phyloP scores from a whole-genome alignment of 116 monocot species.

The Cymodocea nodosa region DNA sequence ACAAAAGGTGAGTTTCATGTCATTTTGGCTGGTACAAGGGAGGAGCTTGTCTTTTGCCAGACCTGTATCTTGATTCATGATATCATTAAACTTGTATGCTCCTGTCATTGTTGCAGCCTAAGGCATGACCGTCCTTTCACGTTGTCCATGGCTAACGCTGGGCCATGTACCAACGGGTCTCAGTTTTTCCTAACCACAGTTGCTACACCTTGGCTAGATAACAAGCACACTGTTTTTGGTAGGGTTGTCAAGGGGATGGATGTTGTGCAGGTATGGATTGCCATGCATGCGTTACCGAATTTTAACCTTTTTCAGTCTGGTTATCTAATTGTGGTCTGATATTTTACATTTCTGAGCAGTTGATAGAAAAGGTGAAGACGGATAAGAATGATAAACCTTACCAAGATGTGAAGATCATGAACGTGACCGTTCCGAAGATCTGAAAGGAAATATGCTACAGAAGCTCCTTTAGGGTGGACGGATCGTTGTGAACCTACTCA shows the following conservation, averaged over 20 bases:
- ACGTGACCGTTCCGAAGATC: constrained; percentile 73
- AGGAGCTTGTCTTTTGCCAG: neutral
- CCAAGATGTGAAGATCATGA: constrained; percentile 94
- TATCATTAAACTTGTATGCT: neutral
- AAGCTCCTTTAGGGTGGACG: too few species aligned
- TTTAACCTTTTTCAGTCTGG: neutral
- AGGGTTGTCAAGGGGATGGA: constrained; percentile 98
- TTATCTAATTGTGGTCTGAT: neutral
- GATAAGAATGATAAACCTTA: constrained; percentile 92
- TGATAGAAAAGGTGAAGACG: constrained; percentile 88
- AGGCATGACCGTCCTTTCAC: constrained; percentile 98
- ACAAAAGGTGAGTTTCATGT: constrained; percentile 25
- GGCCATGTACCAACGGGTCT: constrained; percentile 89
- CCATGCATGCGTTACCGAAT: too few species aligned
- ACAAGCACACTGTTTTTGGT: constrained; percentile 94
- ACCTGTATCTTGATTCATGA: too few species aligned
- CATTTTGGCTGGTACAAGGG: neutral
- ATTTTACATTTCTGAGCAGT: constrained; percentile 20
- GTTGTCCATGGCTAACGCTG: constrained; percentile 96
- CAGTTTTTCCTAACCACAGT: constrained; percentile 98
- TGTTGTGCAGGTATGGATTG: constrained; percentile 77
- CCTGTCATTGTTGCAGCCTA: constrained; percentile 48
- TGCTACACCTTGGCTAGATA: constrained; percentile 93
- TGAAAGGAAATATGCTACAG: neutral
- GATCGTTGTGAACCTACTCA: too few species aligned